Evolutionary conservation across 495 filamentous ascomycete genomes (phyloP), one percentile per base, ranked within the genome.

Genomic region (Parachaetomium inaequale): DNA sequence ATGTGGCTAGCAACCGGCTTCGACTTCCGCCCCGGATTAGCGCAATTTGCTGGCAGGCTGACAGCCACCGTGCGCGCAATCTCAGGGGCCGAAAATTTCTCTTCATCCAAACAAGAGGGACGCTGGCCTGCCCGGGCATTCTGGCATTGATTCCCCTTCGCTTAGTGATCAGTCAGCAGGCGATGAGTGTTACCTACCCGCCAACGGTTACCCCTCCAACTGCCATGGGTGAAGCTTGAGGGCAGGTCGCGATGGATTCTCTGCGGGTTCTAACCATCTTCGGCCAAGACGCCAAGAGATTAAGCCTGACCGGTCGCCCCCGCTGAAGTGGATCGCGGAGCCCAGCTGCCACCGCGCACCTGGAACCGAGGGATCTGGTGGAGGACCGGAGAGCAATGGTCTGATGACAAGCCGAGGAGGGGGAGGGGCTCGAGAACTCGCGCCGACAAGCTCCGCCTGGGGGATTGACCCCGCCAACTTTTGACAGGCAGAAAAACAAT

Each of bases 1-100:
- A 63, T 65, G 58, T 61, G 54, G 58, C 63, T 58, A 59, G 62
- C 34, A 53, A 55, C 64, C 64, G 64, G 64, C 64, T 66, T 56
- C 51, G 15, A 46, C 59, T 66, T 66, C 64, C 64, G 67, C 66
- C 66, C 67, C 64, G 58, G 64, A 64, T 62, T 69, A 69, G 67
- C 59, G 67, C 57, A 69, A 69, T 69, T 66, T 69, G 59, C 51
- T 62, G 59, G 46, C 57, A 36, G 55, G 40, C 55, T 59, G 61
- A 47, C 28, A 29, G 45, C 40, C 63, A 65, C 58, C 63, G 63
- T 65, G 58, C 38, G 55, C 51, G 64, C 60, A 69, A 66, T 65
- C 61, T 69, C 64, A 58, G 58, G 62, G 55, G 64, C 23, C 26
- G 25, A 55, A 65, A 65, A 56, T 32, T n/a, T 56, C 55, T 61